Percentiles rank a stretch among this genome's conserved stretches.
phyloP scores from a whole-genome alignment of 306 rosid genomes.

The Acmispon strigosus region DNA sequence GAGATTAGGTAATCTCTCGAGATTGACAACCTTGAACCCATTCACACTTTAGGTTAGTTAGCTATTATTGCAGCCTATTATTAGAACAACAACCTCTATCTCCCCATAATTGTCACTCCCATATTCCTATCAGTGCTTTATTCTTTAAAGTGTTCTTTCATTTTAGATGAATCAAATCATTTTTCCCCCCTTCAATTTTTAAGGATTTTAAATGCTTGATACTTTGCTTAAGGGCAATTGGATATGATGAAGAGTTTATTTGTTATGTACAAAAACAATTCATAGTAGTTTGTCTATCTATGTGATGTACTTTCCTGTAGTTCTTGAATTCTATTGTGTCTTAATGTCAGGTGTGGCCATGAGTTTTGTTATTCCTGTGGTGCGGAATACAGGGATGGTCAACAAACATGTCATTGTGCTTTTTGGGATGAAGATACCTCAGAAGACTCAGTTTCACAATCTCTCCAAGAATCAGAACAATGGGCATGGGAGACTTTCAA shows the following conservation, averaged over 20 bases:
- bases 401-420: slow-evolving; percentile 78
- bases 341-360: slow-evolving; percentile 66
- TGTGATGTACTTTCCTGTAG: slow-evolving; percentile 26
- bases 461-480: slow-evolving; percentile 93
- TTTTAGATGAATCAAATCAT: not conserved
- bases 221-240: not conserved
- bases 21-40: no score
- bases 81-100: no score
- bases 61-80: no score
- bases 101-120: no score
- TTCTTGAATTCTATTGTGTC: slow-evolving; percentile 23
- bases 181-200: not conserved
- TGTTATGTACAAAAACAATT: not conserved
- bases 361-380: slow-evolving; percentile 92
- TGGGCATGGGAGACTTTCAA: slow-evolving; percentile 98
- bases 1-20: no score
- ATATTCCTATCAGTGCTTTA: not conserved
- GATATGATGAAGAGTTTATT: not conserved
- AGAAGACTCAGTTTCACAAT: slow-evolving; percentile 52
- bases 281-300: not conserved
- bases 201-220: not conserved
- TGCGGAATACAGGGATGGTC: slow-evolving; percentile 57
- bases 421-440: slow-evolving; percentile 72
- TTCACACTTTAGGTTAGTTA: no score
- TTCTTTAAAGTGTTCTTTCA: not conserved